Evolutionary conservation across 2,329 filamentous ascomycete genomes (phyloP).

Genomic region (Xylaria polymorpha): DNA sequence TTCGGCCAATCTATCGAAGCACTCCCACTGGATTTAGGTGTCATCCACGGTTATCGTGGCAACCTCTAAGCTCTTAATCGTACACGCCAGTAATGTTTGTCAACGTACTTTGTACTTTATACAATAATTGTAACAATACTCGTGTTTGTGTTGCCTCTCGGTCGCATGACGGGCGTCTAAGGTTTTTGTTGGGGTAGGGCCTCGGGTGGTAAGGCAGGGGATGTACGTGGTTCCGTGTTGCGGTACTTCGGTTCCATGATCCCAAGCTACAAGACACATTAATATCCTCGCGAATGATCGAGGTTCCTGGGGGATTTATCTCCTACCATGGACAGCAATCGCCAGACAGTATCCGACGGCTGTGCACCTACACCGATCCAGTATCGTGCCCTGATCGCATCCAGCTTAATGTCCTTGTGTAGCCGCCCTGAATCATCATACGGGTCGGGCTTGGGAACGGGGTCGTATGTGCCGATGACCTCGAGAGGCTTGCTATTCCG

Average conservation of each 20-base stretch:
- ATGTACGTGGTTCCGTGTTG: slow-evolving; percentile 45
- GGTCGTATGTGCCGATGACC: slow-evolving; percentile 85
- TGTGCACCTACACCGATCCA: slow-evolving; percentile 98
- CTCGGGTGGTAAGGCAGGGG: slow-evolving; percentile 44
- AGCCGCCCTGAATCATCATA: slow-evolving; percentile 72
- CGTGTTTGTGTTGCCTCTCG: slow-evolving; percentile 11
- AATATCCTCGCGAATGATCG: neutral
- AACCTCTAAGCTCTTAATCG: slow-evolving; percentile 10
- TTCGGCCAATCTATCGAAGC: neutral
- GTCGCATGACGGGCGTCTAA: neutral
- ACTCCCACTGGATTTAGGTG: neutral
- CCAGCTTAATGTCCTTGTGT: slow-evolving; percentile 92
- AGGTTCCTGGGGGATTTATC: slow-evolving; percentile 19
- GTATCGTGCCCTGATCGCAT: slow-evolving; percentile 84
- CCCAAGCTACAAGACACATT: slow-evolving; percentile 45
- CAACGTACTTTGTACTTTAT: slow-evolving; percentile 34
- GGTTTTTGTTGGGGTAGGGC: slow-evolving; percentile 26
- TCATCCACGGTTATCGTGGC: slow-evolving; percentile 2
- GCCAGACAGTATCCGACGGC: slow-evolving; percentile 89
- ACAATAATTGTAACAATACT: slow-evolving; percentile 32
- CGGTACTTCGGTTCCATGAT: slow-evolving; percentile 55
- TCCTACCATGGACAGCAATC: slow-evolving; percentile 81
- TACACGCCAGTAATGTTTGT: slow-evolving; percentile 27
- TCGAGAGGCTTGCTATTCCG: slow-evolving; percentile 90
- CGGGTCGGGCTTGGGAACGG: slow-evolving; percentile 70